Base-by-base conservation (phyloP, 1,284 basidiomycete genomes). In the Trametes pubescens region DNA sequence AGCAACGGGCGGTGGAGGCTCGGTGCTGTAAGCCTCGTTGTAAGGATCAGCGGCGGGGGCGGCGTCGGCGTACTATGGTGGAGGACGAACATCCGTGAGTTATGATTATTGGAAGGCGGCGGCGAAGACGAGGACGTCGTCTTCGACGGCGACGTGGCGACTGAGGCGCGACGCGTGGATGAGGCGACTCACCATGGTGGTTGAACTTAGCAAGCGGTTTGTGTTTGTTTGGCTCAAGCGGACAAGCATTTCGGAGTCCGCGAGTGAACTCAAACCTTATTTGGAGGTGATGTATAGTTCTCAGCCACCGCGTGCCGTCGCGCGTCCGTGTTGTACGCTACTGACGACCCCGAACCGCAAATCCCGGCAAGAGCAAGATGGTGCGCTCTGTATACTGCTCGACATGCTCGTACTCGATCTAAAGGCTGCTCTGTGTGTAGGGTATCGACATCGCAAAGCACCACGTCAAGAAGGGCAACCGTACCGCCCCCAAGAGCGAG, bases 401-500 rank as follows among this genome's bases (percentile, higher is more conserved):
- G 72, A 58, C 47, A 59, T 22, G 43, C 57, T 59, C 40, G 24
- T 18, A 60, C 46, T 13, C 10, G 18, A 43, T 51, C 57, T 64
- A 37, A 55, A 65, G 60, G 58, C 58, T 55, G 6, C 49, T 53
- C 14, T 11, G 62, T 51, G 21, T 65, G 71, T 71, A 96, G 96
- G 97, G 97, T 93, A 98, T 99, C 84, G 97, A 99, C 84, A 91
- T 99, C 82, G 86, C 88, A 79, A 85, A 87, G 82, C 97, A 99
- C 86, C 97, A 99, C 90, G 96, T 98, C 90, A 98, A 94, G 91
- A 98, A 97, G 88, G 92, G 96, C 75, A 85, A 89, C 79, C 91
- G 97, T 74, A 93, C 93, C 72, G 95, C 95, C 71, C 97, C 97
- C 80, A 95, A 95, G 87, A 97, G 95, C 80, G 94, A 99, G 93